A percentile compares a stretch with the other conserved stretches of the same genome.
Conservation (phyloP, 164 flowering plant species). For the Sedum album region DNA sequence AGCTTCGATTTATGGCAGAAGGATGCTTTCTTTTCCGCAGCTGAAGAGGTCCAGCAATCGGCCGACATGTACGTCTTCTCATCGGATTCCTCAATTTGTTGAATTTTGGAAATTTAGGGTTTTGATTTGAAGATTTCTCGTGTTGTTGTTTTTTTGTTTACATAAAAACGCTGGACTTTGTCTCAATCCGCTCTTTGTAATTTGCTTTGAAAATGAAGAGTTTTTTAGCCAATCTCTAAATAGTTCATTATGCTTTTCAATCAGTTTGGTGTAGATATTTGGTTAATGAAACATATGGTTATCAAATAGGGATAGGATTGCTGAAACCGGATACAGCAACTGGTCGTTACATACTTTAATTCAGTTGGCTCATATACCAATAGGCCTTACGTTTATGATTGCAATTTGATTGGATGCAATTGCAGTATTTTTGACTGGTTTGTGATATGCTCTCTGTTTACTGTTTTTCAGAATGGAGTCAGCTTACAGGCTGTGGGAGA, state of each 20-base stretch:
- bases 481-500: slow-evolving; percentile 60
- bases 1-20: slow-evolving; percentile 83
- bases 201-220: too few species aligned
- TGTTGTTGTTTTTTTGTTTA: not conserved
- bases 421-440: not conserved
- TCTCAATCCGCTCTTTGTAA: not conserved
- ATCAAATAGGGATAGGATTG: too few species aligned
- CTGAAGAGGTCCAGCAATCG: slow-evolving; percentile 88
- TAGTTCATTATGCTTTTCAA: too few species aligned
- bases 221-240: too few species aligned
- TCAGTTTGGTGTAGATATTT: too few species aligned
- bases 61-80: slow-evolving; percentile 56
- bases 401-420: too few species aligned
- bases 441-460: not conserved
- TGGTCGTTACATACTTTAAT: too few species aligned
- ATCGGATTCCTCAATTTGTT: not conserved
- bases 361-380: too few species aligned
- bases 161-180: not conserved
- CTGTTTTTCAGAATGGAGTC: slow-evolving; percentile 66
- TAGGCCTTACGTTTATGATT: too few species aligned
- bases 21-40: slow-evolving; percentile 80
- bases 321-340: too few species aligned
- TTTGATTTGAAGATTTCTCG: not conserved
- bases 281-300: too few species aligned
- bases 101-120: not conserved